Base-by-base conservation (phyloP, 2,329 filamentous ascomycete genomes). In the Calonectria pseudoturangicola region DNA sequence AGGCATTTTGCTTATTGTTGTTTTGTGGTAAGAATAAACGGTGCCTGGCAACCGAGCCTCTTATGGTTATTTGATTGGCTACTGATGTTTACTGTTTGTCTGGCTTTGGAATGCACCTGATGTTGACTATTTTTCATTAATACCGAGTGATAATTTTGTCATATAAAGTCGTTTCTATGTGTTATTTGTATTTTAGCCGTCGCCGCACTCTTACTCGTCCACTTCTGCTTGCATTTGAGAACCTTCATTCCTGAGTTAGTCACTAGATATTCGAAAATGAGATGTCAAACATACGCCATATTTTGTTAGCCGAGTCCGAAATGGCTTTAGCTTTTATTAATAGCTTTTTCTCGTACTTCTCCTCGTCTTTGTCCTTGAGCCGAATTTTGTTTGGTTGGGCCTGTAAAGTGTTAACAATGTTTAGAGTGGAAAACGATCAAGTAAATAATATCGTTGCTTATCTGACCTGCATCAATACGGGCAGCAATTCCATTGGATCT, bases 391-490 rank as follows among this genome's bases (percentile, higher is more conserved):
- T 92, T 21, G 92, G 92, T 84, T 94, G 93, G 5, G 91, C 92
- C 90, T 92, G 71, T 54, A 70, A 51, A n/a, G 51, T 5, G 25
- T 25, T 41, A 60, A 16, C 25, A 10, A 9, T 15, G 54, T 10
- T 9, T 25, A n/a, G 12, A 21, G 5, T 12, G 15, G 3, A 13
- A 7, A 30, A 51, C 21, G n/a, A 60, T 13, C 3, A 9, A 36
- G 33, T 36, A 9, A 36, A 21, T 4, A 16, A 21, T 39, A 65
- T 16, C 48, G 39, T 51, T 21, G 25, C 36, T 18, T 21, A 28
- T 71, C 85, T 76, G 79, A 92, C 92, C 88, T 94, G 92, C 86
- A 94, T 89, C 64, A 96, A 85, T n/a, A 95, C 85, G 8, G 93
- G 93, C 2, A 95, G 86, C 28, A 95, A 85, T 74, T 94, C 93